phyloP scores from a whole-genome alignment of 2,329 filamentous ascomycete species.

The Leptodontidium sp. region DNA sequence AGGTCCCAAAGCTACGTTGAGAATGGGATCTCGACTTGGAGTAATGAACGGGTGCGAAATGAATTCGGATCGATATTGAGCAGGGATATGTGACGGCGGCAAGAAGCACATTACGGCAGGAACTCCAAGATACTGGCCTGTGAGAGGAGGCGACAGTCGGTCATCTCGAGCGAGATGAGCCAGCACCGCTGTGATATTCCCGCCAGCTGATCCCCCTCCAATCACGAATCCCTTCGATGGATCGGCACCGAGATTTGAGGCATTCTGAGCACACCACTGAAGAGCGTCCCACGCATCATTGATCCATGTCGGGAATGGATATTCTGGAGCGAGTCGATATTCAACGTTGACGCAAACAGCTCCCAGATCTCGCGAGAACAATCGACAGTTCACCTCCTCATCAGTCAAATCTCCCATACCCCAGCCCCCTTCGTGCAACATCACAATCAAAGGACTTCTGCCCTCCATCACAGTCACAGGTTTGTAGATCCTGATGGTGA shows the following conservation, averaged over 20 bases:
- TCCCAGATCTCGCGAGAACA: conserved; percentile 44
- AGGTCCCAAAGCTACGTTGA: conserved; percentile 24
- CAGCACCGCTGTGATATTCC: conserved; percentile 50
- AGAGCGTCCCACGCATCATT: conserved; percentile 56
- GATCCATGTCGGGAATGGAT: conserved; percentile 53
- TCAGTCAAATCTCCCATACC: conserved; percentile 46
- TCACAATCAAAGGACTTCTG: conserved; percentile 44
- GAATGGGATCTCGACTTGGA: conserved; percentile 22
- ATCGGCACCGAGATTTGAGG: conserved; percentile 51
- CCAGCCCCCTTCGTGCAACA: conserved; percentile 49
- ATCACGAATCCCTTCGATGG: conserved; percentile 55
- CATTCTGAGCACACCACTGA: conserved; percentile 53
- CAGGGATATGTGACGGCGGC: conserved; percentile 21
- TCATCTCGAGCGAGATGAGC: conserved; percentile 52
- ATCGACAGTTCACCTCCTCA: conserved; percentile 45
- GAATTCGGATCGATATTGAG: conserved; percentile 24
- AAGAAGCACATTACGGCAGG: conserved; percentile 43
- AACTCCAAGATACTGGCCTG: conserved; percentile 55
- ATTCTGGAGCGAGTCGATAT: conserved; percentile 56
- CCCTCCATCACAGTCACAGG: conserved; percentile 26
- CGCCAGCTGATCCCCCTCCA: conserved; percentile 57
- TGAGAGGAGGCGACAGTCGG: conserved; percentile 52
- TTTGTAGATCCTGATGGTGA: conserved; percentile 31
- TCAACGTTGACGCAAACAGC: conserved; percentile 52
- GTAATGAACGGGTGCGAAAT: conserved; percentile 29